Evolutionary conservation across 371 early-diverging fungal genomes (phyloP), one percentile per base, ranked within the genome.

Genomic region (Haplosporangium sp.): DNA sequence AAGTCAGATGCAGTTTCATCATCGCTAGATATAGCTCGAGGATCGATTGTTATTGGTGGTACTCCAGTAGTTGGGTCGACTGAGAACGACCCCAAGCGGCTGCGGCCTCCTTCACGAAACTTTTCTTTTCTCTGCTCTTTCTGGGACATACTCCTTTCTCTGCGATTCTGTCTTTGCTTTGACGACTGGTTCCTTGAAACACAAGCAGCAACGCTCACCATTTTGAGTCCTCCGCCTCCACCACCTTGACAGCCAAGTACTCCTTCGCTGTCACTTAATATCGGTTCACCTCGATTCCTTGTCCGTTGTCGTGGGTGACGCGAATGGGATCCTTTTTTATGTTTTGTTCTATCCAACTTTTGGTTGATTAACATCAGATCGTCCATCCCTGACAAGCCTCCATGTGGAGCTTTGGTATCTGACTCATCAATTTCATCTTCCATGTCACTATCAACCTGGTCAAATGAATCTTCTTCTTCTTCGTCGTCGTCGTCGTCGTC

Each of bases 201-300:
- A 0, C 63, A 65, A 6, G 60, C 70, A n/a, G 72, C 69, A 20
- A 64, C 68, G 20, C 61, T 61, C 27, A 70, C 61, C 71, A 70
- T 60, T 52, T 74, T 67, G 27, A 74, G 56, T 20, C 78, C 78
- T n/a, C 77, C 77, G 4, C 78, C 78, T 10, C 81, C 75, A 27
- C 81, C 81, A n/a, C 71, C 74, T 48, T 68, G 70, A 20, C 74
- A 73, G 1, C 74, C 71, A 39, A 73, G 39, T 11, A 71, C 67
- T 13, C 67, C 71, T 13, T 73, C 79, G 11, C 67, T 67, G 17
- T 73, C 79, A 57, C 70, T 73, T 60, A 73, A 40, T 4, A 73
- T 40, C 20, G 65, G 57, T 19, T 63, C 65, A 11, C 77, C 77
- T 27, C 58, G 75, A 10, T 64, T 55, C 7, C 58, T 53, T 34